phyloP scores from a whole-genome alignment of 192 early-diverging fungal species.

The Coemansia sp. region DNA sequence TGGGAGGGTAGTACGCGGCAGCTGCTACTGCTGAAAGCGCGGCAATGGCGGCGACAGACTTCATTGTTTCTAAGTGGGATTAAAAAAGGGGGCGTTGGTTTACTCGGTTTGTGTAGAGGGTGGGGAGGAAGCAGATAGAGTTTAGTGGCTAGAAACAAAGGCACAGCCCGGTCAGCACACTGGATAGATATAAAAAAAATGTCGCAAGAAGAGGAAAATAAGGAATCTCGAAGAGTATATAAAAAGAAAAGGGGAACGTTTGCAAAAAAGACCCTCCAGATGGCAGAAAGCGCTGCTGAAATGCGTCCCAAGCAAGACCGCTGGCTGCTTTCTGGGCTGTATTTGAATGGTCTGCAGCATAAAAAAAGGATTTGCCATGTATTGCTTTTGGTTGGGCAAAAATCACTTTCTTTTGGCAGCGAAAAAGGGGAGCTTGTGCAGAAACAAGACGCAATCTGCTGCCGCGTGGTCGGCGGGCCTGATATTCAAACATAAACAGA shows the following conservation, averaged over 20 bases:
- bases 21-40: slow-evolving; percentile 19
- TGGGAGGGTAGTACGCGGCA: slow-evolving; percentile 18
- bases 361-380: too few species aligned
- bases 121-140: neutral
- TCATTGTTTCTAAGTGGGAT: slow-evolving; percentile 30
- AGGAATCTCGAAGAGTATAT: neutral
- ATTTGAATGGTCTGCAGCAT: slow-evolving; percentile 2
- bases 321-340: neutral
- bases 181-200: neutral
- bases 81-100: neutral
- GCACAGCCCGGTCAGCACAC: slow-evolving; percentile 26
- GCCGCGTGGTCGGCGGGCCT: too few species aligned
- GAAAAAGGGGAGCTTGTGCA: neutral
- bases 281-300: too few species aligned
- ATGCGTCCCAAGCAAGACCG: neutral
- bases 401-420: neutral
- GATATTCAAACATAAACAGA: too few species aligned
- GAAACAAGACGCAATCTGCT: neutral
- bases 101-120: too few species aligned
- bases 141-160: slow-evolving; percentile 12
- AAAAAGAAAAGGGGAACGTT: slow-evolving; percentile 4
- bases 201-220: slow-evolving; percentile 2
- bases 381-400: neutral
- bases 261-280: neutral
- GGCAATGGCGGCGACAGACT: slow-evolving; percentile 21